These are phyloP conservation scores for Trametes versicolor DNA, from an alignment of 1,284 basidiomycete species.

Conservation along the genomic window DNA sequence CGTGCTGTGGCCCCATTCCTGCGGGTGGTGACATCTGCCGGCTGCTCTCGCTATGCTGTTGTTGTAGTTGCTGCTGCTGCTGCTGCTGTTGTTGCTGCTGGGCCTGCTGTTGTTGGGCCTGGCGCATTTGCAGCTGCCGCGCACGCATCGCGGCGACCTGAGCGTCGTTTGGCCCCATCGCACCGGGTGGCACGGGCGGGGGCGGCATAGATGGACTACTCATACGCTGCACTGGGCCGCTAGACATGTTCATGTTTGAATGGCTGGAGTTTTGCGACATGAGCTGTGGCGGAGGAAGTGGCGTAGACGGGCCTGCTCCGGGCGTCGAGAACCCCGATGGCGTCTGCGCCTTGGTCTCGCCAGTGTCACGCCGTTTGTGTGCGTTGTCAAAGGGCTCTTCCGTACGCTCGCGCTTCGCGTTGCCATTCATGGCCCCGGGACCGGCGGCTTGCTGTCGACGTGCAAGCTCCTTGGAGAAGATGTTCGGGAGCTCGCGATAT, in stretches of 20 bases:
- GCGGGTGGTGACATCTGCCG: constrained; percentile 58
- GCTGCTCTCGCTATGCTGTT: constrained; percentile 36
- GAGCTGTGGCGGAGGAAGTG: constrained; percentile 28
- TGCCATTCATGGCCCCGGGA: constrained; percentile 33
- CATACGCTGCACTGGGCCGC: constrained; percentile 35
- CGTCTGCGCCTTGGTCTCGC: constrained; percentile 58
- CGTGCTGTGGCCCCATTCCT: constrained; percentile 38
- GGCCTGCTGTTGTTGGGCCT: constrained; percentile 46
- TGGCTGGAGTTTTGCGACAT: constrained; percentile 18
- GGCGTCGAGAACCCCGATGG: constrained; percentile 38
- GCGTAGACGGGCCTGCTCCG: constrained; percentile 32
- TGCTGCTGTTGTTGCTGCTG: constrained; percentile 45
- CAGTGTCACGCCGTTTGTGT: constrained; percentile 77
- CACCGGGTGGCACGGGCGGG: constrained; percentile 38
- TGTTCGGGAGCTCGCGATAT: constrained; percentile 64
- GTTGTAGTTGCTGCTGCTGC: constrained; percentile 30
- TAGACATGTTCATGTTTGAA: constrained; percentile 27
- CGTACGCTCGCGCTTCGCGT: constrained; percentile 69
- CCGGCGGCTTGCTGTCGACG: constrained; percentile 51
- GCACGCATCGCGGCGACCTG: constrained; percentile 49
- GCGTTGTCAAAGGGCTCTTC: constrained; percentile 55
- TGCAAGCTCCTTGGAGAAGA: constrained; percentile 73
- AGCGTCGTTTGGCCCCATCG: constrained; percentile 42
- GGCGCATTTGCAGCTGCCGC: constrained; percentile 58
- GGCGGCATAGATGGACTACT: constrained; percentile 42